These are phyloP conservation scores for Angomonas ambiguus DNA, from an alignment of 208 protist genomes.

Conservation along the genomic window DNA sequence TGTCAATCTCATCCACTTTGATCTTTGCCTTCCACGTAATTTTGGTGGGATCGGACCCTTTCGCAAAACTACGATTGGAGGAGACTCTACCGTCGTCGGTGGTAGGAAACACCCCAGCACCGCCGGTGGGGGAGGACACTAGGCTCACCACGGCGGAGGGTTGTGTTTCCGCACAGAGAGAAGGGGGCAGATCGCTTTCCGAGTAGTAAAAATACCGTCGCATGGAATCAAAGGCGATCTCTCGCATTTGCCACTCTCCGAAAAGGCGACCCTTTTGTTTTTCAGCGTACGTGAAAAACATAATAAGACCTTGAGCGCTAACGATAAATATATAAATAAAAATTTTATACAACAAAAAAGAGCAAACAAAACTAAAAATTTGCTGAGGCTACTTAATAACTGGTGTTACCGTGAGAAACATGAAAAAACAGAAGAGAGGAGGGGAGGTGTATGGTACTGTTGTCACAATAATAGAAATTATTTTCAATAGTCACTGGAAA, in stretches of 20 bases:
- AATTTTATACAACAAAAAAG: slow-evolving; percentile 7
- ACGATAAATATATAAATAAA: background rate
- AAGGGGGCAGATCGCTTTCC: slow-evolving; percentile 8
- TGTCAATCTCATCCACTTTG: slow-evolving; percentile 50
- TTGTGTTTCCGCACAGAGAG: background rate
- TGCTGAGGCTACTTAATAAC: background rate
- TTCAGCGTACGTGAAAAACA: slow-evolving; percentile 62
- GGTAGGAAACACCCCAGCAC: background rate
- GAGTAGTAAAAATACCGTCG: slow-evolving; percentile 69
- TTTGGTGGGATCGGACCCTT: slow-evolving; percentile 13
- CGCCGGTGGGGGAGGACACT: slow-evolving; percentile 5
- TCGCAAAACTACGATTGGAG: slow-evolving; percentile 9
- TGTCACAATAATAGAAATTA: no score
- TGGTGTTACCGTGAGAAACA: background rate
- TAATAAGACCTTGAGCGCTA: slow-evolving; percentile 7
- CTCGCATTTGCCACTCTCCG: slow-evolving; percentile 53
- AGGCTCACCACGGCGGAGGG: background rate
- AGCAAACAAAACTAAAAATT: background rate
- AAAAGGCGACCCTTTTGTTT: slow-evolving; percentile 48
- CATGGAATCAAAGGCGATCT: slow-evolving; percentile 65
- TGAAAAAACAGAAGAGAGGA: background rate
- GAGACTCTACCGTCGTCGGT: slow-evolving; percentile 1
- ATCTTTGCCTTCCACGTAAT: slow-evolving; percentile 65
- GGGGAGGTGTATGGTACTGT: no score
- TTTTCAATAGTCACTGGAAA: no score